Percentiles rank a stretch among this genome's conserved stretches.
phyloP scores from a whole-genome alignment of 2,329 filamentous ascomycete species.

The Fusarium papillatum region DNA sequence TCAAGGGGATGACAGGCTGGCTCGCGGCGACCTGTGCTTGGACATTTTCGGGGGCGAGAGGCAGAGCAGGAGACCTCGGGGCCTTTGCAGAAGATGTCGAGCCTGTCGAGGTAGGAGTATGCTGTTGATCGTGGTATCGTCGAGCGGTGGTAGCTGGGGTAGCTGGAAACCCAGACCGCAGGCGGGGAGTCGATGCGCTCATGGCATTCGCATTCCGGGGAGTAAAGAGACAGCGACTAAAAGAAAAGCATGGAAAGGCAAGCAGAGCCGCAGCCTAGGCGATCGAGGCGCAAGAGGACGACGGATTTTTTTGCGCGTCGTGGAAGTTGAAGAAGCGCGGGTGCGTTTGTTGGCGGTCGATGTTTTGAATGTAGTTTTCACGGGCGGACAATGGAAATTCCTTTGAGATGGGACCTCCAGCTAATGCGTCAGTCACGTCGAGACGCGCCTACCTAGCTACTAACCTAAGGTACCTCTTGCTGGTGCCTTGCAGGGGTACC shows the following conservation, averaged over 20 bases:
- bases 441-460: slow-evolving; percentile 50
- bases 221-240: slow-evolving; percentile 37
- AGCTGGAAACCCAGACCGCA: slow-evolving; percentile 85
- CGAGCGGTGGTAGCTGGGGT: slow-evolving; percentile 71
- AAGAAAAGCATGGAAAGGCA: slow-evolving; percentile 32
- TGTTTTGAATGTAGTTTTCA: slow-evolving; percentile 43
- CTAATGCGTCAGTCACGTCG: slow-evolving; percentile 55
- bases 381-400: slow-evolving; percentile 42
- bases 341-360: slow-evolving; percentile 18
- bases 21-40: slow-evolving; percentile 42
- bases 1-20: slow-evolving; percentile 82
- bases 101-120: slow-evolving; percentile 49
- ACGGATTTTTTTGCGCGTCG: slow-evolving; percentile 28
- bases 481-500: slow-evolving; percentile 17
- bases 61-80: slow-evolving; percentile 54
- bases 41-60: slow-evolving; percentile 61
- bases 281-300: slow-evolving; percentile 8
- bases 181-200: slow-evolving; percentile 82
- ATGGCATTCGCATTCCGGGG: slow-evolving; percentile 82
- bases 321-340: slow-evolving; percentile 18
- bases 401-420: slow-evolving; percentile 25
- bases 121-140: slow-evolving; percentile 49
- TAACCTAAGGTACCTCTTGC: slow-evolving; percentile 14
- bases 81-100: slow-evolving; percentile 48
- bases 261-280: slow-evolving; percentile 17